Base-by-base conservation (phyloP, 2,329 filamentous ascomycete species). In the Cladobotryum mycophilum region DNA sequence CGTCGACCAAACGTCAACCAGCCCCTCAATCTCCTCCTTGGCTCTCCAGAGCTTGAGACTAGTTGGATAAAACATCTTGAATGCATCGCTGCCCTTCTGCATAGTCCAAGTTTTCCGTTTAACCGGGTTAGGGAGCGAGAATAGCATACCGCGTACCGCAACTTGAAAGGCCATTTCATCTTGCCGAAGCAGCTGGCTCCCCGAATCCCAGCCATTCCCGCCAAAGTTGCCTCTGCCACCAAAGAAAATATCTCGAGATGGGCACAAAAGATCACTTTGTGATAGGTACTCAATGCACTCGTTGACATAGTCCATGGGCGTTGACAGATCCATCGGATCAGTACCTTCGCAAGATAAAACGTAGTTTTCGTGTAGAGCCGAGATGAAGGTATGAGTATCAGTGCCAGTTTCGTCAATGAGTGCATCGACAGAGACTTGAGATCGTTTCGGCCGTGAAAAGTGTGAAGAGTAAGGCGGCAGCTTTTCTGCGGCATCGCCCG, bases 91-190 rank as follows among this genome's bases (percentile, higher is more conserved):
- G 67, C 56, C 69, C 63, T 53, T 75, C 66, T 61, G 71, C 60
- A 63, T 60, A 62, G 71, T 58, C 61, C 66, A 62, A 59, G 73
- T 65, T 75, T 76, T 77, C n/a, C 84, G 79, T 64, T 88, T 92
- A 9, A 99, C 93, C 0, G 92, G 92, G 59, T 81, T 81, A 2
- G 93, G 93, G 2, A 99, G 76, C 9, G 84, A 85, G 64, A 95
- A 95, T 0, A 96, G 70, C 45, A 97, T 70, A 1, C 93, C 93
- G 12, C 91, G 82, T 0, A 95, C 88, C 4, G 90, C 90, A 15
- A 92, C 84, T 57, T 99, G 89, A 57, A 96, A 97, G 20, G 87
- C 85, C 64, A 99, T 91, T 63, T 99, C 93, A 56, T 96, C 90
- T 67, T 97, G 92, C 6, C 91, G 84, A 9, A 97, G 71, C 13